Percentiles rank a stretch among this genome's conserved stretches.
These are phyloP conservation scores for Dactylonectria macrodidyma DNA, from an alignment of 2,329 filamentous ascomycete species.

Conservation along the genomic window DNA sequence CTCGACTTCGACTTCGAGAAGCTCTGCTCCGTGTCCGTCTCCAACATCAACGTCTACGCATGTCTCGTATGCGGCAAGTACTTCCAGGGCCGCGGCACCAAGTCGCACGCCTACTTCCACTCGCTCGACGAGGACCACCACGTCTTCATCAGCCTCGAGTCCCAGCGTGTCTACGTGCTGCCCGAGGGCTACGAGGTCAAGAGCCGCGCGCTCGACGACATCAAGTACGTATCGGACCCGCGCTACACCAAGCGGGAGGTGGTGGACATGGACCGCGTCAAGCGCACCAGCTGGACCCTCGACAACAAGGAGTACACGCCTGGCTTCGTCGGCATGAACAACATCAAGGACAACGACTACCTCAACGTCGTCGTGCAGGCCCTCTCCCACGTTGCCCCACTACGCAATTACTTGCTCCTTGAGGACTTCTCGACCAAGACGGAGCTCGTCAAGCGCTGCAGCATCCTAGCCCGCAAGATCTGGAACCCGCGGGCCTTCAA, in stretches of 20 bases:
- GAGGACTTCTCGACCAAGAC: conserved; percentile 81
- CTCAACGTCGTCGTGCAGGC: conserved; percentile 95
- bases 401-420: conserved; percentile 93
- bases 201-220: conserved; percentile 95
- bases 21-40: conserved; percentile 94
- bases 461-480: conserved; percentile 93
- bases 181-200: conserved; percentile 98
- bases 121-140: conserved; percentile 95
- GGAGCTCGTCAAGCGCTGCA: conserved; percentile 90
- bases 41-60: conserved; percentile 98
- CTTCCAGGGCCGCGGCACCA: conserved; percentile 92
- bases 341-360: conserved; percentile 99
- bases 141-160: conserved; percentile 98
- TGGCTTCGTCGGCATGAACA: conserved; percentile 98
- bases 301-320: conserved; percentile 89
- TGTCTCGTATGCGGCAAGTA: conserved; percentile 99
- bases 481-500: conserved; percentile 99
- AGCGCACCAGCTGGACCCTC: conserved; percentile 79
- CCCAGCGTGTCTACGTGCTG: conserved; percentile 90
- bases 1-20: conserved; percentile 99
- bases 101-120: conserved; percentile 98
- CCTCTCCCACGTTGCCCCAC: conserved; percentile 87
- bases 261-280: conserved; percentile 79
- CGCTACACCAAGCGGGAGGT: conserved; percentile 87
- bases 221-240: conserved; percentile 97